Base-by-base conservation (phyloP, 331 rosid species). In the Quercus lobata region DNA sequence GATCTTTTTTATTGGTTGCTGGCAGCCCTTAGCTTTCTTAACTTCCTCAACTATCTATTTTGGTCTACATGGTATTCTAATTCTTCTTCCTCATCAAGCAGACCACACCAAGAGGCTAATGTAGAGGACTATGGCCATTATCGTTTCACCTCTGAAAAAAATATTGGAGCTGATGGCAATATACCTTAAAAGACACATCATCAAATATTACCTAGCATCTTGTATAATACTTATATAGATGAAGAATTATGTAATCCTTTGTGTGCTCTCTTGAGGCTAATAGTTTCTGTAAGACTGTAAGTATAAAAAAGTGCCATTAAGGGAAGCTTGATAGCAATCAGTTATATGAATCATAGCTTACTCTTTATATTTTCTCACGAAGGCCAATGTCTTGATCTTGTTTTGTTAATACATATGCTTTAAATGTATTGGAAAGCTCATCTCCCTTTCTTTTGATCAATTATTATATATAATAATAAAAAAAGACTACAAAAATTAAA, bases 1-100 rank as follows among this genome's bases (percentile, higher is more conserved):
- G 98, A 94, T 32, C 94, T 92, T 76, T 94, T 94, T 92, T 94
- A 94, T 65, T 94, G 98, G 97, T 37, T 94, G 81, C 74, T 94
- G 32, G 97, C 97, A 70, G 88, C 53, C 25, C 85, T 94, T 3
- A 92, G 98, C 81, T 88, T 92, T 83, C 89, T 90, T 76, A 94
- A 94, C 84, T 92, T 94, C 81, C 55, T 94, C 84, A 92, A 84
- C 86, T 94, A 86, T 87, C 85, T 94, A 57, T 92, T 89, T 70
- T 94, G 97, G 93, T 89, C 97, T 1, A 81, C 41, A 27, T 92
- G 94, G 91, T 94, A 86, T 72, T 82, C 91, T 54, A 53, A 72
- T 52, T 73, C 44, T 75, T 86, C 88, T 7, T 72, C 93, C 25
- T 32, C 65, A 24, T 58, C 86, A 35, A 73, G 86, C 83, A 52